Evolutionary conservation across 2,329 filamentous ascomycete genomes (phyloP), one percentile per base, ranked within the genome.

Genomic region (Aspergillus uvarum): DNA sequence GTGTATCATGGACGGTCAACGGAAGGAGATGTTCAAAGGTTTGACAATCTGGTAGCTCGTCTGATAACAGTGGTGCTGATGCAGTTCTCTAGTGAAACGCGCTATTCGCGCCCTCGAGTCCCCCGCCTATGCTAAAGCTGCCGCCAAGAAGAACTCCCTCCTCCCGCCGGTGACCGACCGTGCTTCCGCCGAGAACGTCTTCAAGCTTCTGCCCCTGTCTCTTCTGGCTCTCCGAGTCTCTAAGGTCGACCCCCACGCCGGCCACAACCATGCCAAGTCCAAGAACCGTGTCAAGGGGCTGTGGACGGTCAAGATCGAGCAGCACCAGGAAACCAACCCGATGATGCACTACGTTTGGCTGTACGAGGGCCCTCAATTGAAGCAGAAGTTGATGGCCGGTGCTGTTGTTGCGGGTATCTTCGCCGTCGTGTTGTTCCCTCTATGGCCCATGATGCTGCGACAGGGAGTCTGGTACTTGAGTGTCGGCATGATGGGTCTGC

Each of bases 21-120:
- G 95, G 71, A 98, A 96, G 80, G 94, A 99, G 67, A 96, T 99
- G 91, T 98, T 99, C 79, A 90, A 89, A 83, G 92, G 92, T 94
- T 81, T 50, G 56, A 54, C 53, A 51, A 11, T 5, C 12, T 19
- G 31, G 26, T 2, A 19, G 1, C 16, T 16, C 1, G 6, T 32
- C 10, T 4, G 12, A 14, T 38, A 11, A 19, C 47, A 11, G 12
- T 47, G 55, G 44, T 52, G 51, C 53, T 68, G 42, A 62, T 22
- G 22, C 24, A 16, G 14, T 16, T 11, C 54, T 48, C 8, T 51
- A 96, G 95, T 99, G 76, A 98, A 98, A 84, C 91, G 95, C 74
- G 95, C 95, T 47, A 89, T 99, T 63, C 90, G 95, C 69, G 92
- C 91, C 29, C 84, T 99, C 56, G 83, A 96, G 76, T 95, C 92